These are phyloP conservation scores for Mimosa bimucronata DNA, from an alignment of 306 rosid genomes.

Conservation along the genomic window DNA sequence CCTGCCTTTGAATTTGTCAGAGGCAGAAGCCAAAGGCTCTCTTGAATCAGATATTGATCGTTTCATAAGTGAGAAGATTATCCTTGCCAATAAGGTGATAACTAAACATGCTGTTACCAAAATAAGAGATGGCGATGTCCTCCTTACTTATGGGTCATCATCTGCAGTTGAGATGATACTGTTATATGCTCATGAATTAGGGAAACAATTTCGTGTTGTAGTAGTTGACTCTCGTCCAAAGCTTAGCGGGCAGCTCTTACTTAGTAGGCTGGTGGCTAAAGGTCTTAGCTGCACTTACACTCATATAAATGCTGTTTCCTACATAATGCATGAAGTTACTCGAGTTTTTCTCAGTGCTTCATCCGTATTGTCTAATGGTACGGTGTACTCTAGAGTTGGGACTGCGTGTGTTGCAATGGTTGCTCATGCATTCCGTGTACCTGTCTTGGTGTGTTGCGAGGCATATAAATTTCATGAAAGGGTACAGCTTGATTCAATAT, in stretches of 20 bases:
- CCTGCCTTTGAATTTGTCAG: slow-evolving; percentile 56
- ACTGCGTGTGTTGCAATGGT: slow-evolving; percentile 70
- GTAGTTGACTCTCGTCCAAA: slow-evolving; percentile 68
- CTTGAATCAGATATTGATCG: slow-evolving; percentile 57
- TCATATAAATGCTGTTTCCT: slow-evolving; percentile 64
- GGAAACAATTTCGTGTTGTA: slow-evolving; percentile 60
- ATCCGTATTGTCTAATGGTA: slow-evolving; percentile 59
- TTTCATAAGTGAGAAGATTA: slow-evolving; percentile 60
- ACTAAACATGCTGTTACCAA: slow-evolving; percentile 64
- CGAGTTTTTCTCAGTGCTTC: slow-evolving; percentile 62
- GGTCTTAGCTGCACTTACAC: slow-evolving; percentile 65
- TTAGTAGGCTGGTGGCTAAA: slow-evolving; percentile 59
- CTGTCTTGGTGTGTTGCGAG: slow-evolving; percentile 66
- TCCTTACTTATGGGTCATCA: slow-evolving; percentile 60
- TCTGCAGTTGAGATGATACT: slow-evolving; percentile 57
- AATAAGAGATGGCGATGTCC: slow-evolving; percentile 68
- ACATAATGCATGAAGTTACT: slow-evolving; percentile 65
- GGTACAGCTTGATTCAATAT: slow-evolving; percentile 67
- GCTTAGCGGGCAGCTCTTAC: slow-evolving; percentile 56
- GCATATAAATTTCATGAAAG: slow-evolving; percentile 71
- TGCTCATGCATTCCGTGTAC: slow-evolving; percentile 61
- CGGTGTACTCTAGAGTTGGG: slow-evolving; percentile 67
- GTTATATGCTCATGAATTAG: slow-evolving; percentile 60
- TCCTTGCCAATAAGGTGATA: slow-evolving; percentile 63
- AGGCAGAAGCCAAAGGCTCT: slow-evolving; percentile 58